Percentiles rank a stretch among this genome's conserved stretches.
Conservation (phyloP, 345 rosid species). For the Arabidopsis suecica region DNA sequence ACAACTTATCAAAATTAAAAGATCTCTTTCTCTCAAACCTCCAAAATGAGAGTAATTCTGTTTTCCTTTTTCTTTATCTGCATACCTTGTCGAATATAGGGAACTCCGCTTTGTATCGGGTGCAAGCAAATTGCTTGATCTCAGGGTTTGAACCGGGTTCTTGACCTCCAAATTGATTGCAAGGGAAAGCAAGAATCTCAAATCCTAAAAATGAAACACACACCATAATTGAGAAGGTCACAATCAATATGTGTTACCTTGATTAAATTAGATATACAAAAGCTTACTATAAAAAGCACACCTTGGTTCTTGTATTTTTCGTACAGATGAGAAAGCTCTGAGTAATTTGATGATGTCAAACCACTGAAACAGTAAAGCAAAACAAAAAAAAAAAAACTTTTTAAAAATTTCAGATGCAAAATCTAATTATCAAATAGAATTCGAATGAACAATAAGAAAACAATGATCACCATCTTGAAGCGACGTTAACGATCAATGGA, state of each 20-base stretch:
- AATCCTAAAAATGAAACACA: too few species aligned
- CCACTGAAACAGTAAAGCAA: conserved; percentile 56
- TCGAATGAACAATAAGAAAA: background rate
- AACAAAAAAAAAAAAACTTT: background rate
- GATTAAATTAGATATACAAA: background rate
- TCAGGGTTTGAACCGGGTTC: conserved; percentile 83
- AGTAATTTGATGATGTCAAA: conserved; percentile 80
- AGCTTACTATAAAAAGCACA: conserved; percentile 25
- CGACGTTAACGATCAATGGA: conserved; percentile 87
- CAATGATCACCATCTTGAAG: conserved; percentile 72
- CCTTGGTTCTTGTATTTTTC: conserved; percentile 93
- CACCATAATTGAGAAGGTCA: background rate
- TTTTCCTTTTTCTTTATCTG: background rate
- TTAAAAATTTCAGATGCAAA: background rate
- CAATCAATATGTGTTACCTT: conserved; percentile 1
- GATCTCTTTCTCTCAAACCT: background rate
- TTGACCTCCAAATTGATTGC: conserved; percentile 91
- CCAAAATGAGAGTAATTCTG: background rate
- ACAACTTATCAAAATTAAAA: conserved; percentile 21
- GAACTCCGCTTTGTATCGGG: conserved; percentile 83
- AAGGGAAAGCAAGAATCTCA: conserved; percentile 89
- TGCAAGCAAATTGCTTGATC: conserved; percentile 73
- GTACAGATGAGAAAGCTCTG: conserved; percentile 74
- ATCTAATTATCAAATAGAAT: background rate
- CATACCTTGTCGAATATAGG: conserved; percentile 83